Evolutionary conservation across 768 basidiomycete genomes (phyloP).

Genomic region (Collybia sordida): DNA sequence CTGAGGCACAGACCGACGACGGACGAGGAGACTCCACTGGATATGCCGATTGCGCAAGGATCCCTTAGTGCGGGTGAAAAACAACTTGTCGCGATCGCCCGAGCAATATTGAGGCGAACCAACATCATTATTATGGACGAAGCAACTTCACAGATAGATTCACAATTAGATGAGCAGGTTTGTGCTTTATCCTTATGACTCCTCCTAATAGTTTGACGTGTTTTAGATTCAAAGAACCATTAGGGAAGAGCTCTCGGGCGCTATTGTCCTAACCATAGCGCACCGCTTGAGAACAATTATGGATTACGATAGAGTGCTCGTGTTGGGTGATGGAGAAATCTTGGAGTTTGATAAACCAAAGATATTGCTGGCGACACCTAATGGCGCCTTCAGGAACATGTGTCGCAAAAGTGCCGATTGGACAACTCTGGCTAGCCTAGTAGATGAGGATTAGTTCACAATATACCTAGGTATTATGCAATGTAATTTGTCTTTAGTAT

Average conservation of each 20-base stretch:
- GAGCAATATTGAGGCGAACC: constrained; percentile 63
- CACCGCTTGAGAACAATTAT: constrained; percentile 78
- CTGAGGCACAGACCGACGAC: constrained; percentile 37
- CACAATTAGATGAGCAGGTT: constrained; percentile 67
- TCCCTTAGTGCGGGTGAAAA: constrained; percentile 77
- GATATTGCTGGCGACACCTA: constrained; percentile 49
- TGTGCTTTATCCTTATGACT: neutral
- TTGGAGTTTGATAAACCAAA: constrained; percentile 75
- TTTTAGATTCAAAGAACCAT: constrained; percentile 70
- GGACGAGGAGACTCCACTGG: constrained; percentile 38
- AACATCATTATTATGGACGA: constrained; percentile 76
- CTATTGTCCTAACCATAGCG: constrained; percentile 83
- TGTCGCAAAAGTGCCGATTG: constrained; percentile 62
- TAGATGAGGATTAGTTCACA: too few relatives aligned
- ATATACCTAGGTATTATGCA: too few relatives aligned
- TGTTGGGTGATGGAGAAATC: constrained; percentile 68
- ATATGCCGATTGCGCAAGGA: constrained; percentile 64
- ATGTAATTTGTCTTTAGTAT: too few relatives aligned
- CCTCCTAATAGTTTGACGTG: neutral
- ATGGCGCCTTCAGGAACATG: constrained; percentile 68
- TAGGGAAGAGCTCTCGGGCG: constrained; percentile 65
- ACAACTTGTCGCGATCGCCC: constrained; percentile 71
- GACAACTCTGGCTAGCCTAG: constrained; percentile 27
- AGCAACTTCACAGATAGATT: constrained; percentile 77
- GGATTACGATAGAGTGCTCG: constrained; percentile 72